Conservation (phyloP, 495 filamentous ascomycete genomes). For the Aspergillus cristatus region DNA sequence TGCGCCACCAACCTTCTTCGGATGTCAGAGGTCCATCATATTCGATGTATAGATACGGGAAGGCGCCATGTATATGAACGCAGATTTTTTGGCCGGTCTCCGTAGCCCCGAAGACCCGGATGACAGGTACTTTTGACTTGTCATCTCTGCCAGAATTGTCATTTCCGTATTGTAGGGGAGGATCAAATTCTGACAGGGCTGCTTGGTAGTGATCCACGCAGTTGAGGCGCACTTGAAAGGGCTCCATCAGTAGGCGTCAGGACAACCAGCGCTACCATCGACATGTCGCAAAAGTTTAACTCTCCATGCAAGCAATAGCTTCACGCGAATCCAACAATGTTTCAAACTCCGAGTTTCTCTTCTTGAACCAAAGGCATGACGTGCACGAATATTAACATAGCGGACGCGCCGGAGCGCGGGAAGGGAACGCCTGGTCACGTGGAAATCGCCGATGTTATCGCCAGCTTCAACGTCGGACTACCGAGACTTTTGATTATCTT, state of each 20-base stretch:
- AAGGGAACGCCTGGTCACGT: constrained; percentile 27
- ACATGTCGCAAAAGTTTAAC: constrained; percentile 19
- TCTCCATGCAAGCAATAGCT: no score
- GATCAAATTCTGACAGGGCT: constrained; percentile 70
- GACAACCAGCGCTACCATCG: constrained; percentile 18
- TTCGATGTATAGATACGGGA: constrained; percentile 88
- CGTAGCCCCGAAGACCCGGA: constrained; percentile 86
- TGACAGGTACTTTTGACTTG: constrained; percentile 69
- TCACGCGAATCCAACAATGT: no score
- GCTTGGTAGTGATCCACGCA: constrained; percentile 91
- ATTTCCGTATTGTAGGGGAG: constrained; percentile 53
- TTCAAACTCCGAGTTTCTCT: no score
- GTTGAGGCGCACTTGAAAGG: constrained; percentile 81
- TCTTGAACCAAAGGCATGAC: constrained; percentile 9
- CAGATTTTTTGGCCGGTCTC: constrained; percentile 95
- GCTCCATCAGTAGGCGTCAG: constrained; percentile 40
- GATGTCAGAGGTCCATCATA: constrained; percentile 63
- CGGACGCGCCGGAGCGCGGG: constrained; percentile 14
- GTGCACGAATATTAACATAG: constrained; percentile 5
- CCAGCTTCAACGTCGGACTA: constrained; percentile 1
- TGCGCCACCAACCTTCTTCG: constrained; percentile 48
- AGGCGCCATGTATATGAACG: constrained; percentile 90
- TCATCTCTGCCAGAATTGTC: constrained; percentile 40
- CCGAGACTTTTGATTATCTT: no score
- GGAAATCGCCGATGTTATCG: constrained; percentile 5